Base-by-base conservation (phyloP, 2,329 filamentous ascomycete species). In the Pochonia chlamydosporia region DNA sequence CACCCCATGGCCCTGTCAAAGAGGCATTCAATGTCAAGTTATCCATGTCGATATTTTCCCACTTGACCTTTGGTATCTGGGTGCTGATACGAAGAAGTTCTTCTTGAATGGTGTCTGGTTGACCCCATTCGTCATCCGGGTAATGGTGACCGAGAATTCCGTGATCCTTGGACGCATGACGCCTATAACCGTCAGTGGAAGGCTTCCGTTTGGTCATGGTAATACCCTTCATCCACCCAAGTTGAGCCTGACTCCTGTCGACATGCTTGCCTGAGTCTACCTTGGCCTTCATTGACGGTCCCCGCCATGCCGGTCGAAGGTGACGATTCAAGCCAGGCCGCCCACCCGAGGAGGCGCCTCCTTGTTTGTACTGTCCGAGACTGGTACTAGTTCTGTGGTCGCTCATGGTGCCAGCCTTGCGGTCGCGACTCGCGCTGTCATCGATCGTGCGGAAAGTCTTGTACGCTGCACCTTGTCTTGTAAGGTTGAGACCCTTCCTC, bases 401-500 rank as follows among this genome's bases (percentile, higher is more conserved):
- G 50, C 76, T 84, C 74, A 84, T 84, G 1, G 79, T 84, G 2
- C 78, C 73, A 35, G 68, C 68, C 55, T 76, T 76, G 51, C 80
- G 80, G 48, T 85, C 81, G 21, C 75, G 70, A 40, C 74, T 73
- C 33, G 73, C 63, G 41, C 70, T 71, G 47, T 80, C 79, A 46
- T 86, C 84, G 18, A 86, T 75, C 35, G 89, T 82, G 40, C 88
- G 82, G 59, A 92, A 96, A 0, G 88, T 92, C 63, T 86, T 88
- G 70, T 96, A 96, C 3, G 77, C 71, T 5, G 91, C 89, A 10
- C 90, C 90, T 62, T 84, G 84, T n/a, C 91, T 81, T 11, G 90
- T 96, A 36, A 91, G 70, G 44, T 79, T 84, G 9, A 91, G 69
- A 25, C 78, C 82, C 33, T 81, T 81, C 6, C 76, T 76, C 18